Conservation (phyloP, 1,284 basidiomycete genomes). For the Sphaerobolus stellatus region DNA sequence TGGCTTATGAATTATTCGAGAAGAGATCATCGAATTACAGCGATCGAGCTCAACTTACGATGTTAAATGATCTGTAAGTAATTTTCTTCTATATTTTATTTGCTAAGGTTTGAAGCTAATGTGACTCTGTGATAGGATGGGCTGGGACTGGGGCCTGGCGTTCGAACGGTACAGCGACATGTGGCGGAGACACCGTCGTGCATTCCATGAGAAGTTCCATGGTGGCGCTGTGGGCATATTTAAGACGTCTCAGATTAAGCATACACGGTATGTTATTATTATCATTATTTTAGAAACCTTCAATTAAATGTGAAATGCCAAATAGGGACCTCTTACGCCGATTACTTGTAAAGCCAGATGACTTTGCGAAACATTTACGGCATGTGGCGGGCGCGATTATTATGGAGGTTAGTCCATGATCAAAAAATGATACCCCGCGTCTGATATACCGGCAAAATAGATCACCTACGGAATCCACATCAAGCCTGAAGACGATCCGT, state of each 20-base stretch:
- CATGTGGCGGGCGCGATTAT: neutral
- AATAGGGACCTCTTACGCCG: neutral
- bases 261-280: neutral
- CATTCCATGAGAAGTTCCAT: constrained; percentile 37
- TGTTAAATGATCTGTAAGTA: neutral
- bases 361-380: neutral
- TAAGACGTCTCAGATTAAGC: constrained; percentile 27
- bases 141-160: no score
- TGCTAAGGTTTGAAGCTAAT: neutral
- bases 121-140: no score
- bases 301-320: neutral
- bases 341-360: neutral
- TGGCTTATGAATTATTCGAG: constrained; percentile 10
- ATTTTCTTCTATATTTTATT: neutral
- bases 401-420: neutral
- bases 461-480: neutral
- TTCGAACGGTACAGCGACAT: constrained; percentile 41
- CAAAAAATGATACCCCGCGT: no score
- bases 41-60: neutral
- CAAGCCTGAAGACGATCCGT: neutral
- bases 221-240: constrained; percentile 24
- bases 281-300: no score
- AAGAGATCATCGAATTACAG: constrained; percentile 9
- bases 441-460: no score
- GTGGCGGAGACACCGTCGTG: constrained; percentile 40